Base-by-base conservation (phyloP, 2,329 filamentous ascomycete genomes). In the Ophiocordyceps camponoti-floridani region DNA sequence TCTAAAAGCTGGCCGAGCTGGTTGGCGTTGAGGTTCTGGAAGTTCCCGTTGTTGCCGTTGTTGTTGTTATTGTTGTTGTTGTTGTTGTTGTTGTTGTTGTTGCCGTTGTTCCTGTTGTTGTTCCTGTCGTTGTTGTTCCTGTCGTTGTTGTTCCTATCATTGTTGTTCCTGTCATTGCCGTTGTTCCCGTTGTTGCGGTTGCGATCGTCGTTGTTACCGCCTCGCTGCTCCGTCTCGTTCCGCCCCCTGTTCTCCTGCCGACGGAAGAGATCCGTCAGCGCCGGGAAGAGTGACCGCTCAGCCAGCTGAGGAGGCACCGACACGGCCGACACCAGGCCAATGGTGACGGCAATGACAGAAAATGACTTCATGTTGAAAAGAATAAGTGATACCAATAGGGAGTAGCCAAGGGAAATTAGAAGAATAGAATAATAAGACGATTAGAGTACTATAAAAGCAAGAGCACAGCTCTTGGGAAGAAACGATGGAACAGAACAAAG, bases 271-370 rank as follows among this genome's bases (percentile, higher is more conserved):
- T 40, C 40, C 12, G 45, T 40, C 23, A 45, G 40, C 23, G 46
- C 11, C 40, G 46, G 44, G 30, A 28, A 40, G 26, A 33, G 26
- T 14, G 33, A 38, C 28, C 44, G 48, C 47, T 48, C 48, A 48
- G 48, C 48, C 47, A 49, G 45, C 43, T 49, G 48, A 44, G 46
- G 49, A 38, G 55, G 55, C 16, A 56, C 52, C 40, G 49, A 52
- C 40, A 53, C 49, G 42, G 52, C 57, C 47, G 57, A 56, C 47
- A 51, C 56, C 53, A 59, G 52, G 50, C 56, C 55, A 47, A 52
- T 52, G 28, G 57, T 51, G 33, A 58, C 28, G 35, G 58, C 49
- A 42, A 59, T 46, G 26, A 59, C 35, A 38, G 54, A 49, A 47
- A 49, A 46, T 37, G 55, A 53, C 52, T 54, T 59, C 56, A 58